Base-by-base conservation (phyloP, 768 basidiomycete species). In the Rhodotorula toruloides region DNA sequence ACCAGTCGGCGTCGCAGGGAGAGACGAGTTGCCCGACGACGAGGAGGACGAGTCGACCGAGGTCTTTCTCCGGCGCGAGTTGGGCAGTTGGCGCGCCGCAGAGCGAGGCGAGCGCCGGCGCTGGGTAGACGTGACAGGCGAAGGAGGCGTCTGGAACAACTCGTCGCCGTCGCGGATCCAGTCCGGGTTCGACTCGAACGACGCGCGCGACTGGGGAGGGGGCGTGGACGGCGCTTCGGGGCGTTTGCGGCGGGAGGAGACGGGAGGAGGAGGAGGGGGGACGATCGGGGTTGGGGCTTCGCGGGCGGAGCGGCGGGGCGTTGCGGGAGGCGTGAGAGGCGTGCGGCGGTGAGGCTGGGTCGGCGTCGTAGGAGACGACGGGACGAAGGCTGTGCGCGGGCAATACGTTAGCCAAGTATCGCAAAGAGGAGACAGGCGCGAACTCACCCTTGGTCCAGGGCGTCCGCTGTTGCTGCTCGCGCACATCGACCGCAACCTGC, bases 291-390 rank as follows among this genome's bases (percentile, higher is more conserved):
- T 29, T 44, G 65, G 39, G 5, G 65, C 21, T 0, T 27, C 31
- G 31, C 68, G 63, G 16, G 47, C 50, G 14, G 48, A 39, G 19
- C 62, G 47, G 22, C 65, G 65, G 14, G 70, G 70, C 1, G 70
- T 71, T 0, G 64, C 57, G 17, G 69, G 70, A 17, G 70, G 70
- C 0, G 70, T 67, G 58, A 67, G 58, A 4, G 70, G 65, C 17
- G 68, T n/a, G 34, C 44, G 54, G 49, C 59, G 57, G 2, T 14
- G 13, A 11, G 58, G 65, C 39, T 64, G 63, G 8, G 64, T 63
- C 0, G 67, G 62, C 25, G 67, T 68, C 2, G 47, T 40, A 8
- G 61, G 62, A 31, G 46, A 37, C 14, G 53, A 39, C 47, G 31
- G 43, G 48, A 13, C 47, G 46, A 42, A 37, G 22, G 54, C 66